Conservation (phyloP, 345 rosid genomes). For the Camelina sativa region DNA sequence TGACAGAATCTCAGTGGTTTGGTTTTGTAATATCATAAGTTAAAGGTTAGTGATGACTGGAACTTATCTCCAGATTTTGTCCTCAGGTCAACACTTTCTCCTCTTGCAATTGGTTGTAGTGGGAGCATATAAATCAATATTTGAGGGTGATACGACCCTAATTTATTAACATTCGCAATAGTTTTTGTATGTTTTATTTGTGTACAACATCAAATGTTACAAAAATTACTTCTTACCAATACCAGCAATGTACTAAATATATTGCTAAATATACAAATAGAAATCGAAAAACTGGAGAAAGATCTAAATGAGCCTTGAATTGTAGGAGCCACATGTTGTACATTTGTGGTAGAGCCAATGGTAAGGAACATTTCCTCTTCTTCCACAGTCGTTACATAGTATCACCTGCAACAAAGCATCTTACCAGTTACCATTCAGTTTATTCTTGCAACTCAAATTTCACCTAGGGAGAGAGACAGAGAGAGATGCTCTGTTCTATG, state of each 20-base stretch:
- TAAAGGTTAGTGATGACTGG: conserved; percentile 26
- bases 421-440: neutral
- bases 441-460: neutral
- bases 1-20: neutral
- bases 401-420: conserved; percentile 47
- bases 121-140: conserved; percentile 30
- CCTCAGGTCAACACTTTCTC: conserved; percentile 13
- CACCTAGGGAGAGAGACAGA: too few relatives aligned
- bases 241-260: conserved; percentile 22
- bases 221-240: conserved; percentile 28
- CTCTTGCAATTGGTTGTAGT: conserved; percentile 31
- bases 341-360: conserved; percentile 83
- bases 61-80: conserved; percentile 34
- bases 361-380: conserved; percentile 64
- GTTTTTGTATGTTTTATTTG: conserved; percentile 33
- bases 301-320: conserved; percentile 59
- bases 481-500: neutral
- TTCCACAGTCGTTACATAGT: conserved; percentile 76
- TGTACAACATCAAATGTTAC: conserved; percentile 33
- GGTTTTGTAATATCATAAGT: conserved; percentile 36
- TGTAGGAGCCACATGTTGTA: conserved; percentile 64
- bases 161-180: conserved; percentile 29
- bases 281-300: conserved; percentile 19
- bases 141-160: conserved; percentile 32
- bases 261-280: conserved; percentile 2